phyloP scores from a whole-genome alignment of 2,329 filamentous ascomycete genomes.

The Neocucurbitaria cava region DNA sequence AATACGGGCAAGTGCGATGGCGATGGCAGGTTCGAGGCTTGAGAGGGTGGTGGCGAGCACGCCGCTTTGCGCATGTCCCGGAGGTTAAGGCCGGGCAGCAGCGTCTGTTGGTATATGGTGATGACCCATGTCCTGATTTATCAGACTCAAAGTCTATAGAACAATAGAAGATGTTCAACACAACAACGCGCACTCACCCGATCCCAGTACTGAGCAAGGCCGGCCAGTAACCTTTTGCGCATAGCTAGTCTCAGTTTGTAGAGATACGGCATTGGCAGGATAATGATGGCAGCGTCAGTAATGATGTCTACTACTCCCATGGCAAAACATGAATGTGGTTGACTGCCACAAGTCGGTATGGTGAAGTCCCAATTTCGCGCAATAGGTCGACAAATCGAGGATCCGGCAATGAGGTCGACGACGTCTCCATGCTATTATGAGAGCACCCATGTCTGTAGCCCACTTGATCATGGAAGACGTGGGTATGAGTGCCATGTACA shows the following conservation, averaged over 20 bases:
- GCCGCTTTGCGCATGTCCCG: constrained; percentile 23
- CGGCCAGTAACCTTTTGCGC: constrained; percentile 20
- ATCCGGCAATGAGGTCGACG: constrained; percentile 16
- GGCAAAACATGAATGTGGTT: constrained; percentile 21
- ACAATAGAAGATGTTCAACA: background rate
- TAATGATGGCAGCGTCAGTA: constrained; percentile 22
- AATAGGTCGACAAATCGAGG: constrained; percentile 26
- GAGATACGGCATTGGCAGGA: constrained; percentile 28
- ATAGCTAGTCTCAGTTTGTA: constrained; percentile 15
- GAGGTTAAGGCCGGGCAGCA: constrained; percentile 17
- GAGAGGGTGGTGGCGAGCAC: constrained; percentile 29
- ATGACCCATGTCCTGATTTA: constrained; percentile 28
- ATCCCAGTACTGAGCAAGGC: constrained; percentile 27
- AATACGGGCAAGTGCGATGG: constrained; percentile 28
- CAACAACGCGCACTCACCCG: constrained; percentile 11
- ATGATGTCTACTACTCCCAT: constrained; percentile 28
- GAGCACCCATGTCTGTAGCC: constrained; percentile 6
- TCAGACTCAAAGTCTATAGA: background rate
- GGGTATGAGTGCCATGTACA: constrained; percentile 26
- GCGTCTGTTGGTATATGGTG: constrained; percentile 30
- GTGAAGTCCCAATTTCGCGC: constrained; percentile 25
- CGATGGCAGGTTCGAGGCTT: constrained; percentile 27
- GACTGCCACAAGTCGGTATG: constrained; percentile 23
- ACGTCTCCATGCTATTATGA: constrained; percentile 22
- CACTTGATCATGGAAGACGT: constrained; percentile 15